phyloP scores from a whole-genome alignment of 176 grass and related monocot genomes.

The Poa annua region DNA sequence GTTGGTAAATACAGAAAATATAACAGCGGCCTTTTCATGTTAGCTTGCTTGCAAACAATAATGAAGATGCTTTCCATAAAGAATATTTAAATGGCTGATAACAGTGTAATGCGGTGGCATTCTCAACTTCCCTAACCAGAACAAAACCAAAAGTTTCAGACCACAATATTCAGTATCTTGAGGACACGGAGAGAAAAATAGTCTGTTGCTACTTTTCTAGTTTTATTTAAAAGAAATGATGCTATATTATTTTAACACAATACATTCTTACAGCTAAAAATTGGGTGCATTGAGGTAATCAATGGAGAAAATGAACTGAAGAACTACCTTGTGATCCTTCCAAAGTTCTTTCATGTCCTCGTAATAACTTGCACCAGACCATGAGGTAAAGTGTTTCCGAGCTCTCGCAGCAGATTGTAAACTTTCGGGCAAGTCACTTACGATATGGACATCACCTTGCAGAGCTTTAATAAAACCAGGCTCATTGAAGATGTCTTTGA shows the following conservation, averaged over 20 bases:
- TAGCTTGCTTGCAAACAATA: neutral
- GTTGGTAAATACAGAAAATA: slow-evolving; percentile 10
- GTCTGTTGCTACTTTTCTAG: neutral
- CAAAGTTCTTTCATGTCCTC: slow-evolving; percentile 69
- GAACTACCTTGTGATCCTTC: slow-evolving; percentile 85
- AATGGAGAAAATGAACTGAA: slow-evolving; percentile 19
- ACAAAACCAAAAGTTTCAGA: slow-evolving; percentile 14
- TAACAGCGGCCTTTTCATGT: neutral
- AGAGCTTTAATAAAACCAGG: slow-evolving; percentile 76
- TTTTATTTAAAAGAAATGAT: slow-evolving; percentile 2
- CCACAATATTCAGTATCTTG: slow-evolving; percentile 16
- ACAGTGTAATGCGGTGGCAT: neutral
- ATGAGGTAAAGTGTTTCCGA: slow-evolving; percentile 94
- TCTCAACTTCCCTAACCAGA: neutral
- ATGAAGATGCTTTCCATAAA: slow-evolving; percentile 18
- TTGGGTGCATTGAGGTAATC: neutral
- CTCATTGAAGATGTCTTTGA: slow-evolving; percentile 89
- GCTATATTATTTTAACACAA: neutral
- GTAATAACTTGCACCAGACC: slow-evolving; percentile 85
- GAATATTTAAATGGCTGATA: slow-evolving; percentile 1
- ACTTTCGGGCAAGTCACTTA: slow-evolving; percentile 68
- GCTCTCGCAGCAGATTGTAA: slow-evolving; percentile 75
- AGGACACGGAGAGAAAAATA: neutral
- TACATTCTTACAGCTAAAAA: neutral
- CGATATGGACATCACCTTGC: slow-evolving; percentile 76